phyloP scores from a whole-genome alignment of 1,284 basidiomycete species.

The Apiotrichum laibachii region DNA sequence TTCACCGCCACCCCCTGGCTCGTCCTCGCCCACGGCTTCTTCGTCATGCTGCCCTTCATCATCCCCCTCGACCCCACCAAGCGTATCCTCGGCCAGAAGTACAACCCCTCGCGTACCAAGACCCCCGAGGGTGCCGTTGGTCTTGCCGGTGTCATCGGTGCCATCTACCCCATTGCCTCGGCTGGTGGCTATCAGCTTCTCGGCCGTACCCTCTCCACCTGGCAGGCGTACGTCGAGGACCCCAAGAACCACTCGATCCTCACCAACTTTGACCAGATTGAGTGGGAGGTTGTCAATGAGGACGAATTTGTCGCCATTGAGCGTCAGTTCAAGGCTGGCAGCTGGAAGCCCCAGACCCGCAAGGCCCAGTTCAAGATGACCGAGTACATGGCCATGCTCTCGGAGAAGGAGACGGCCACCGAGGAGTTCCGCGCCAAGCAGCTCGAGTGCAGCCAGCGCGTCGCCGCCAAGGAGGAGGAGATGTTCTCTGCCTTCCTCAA shows the following conservation, averaged over 20 bases:
- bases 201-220: constrained; percentile 47
- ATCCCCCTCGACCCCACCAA: constrained; percentile 33
- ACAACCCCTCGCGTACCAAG: constrained; percentile 50
- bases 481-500: constrained; percentile 18
- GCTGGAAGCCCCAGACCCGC: constrained; percentile 55
- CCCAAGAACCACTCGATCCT: constrained; percentile 64
- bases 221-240: constrained; percentile 43
- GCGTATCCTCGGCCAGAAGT: constrained; percentile 48
- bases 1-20: constrained; percentile 25
- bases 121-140: constrained; percentile 59
- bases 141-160: constrained; percentile 52
- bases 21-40: constrained; percentile 27
- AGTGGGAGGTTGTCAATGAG: constrained; percentile 39
- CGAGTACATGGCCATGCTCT: constrained; percentile 14
- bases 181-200: constrained; percentile 67
- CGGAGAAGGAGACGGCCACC: constrained; percentile 46
- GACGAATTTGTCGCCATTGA: constrained; percentile 54
- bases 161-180: constrained; percentile 65
- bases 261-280: constrained; percentile 64
- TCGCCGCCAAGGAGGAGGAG: constrained; percentile 33
- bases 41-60: constrained; percentile 27
- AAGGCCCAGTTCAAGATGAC: constrained; percentile 36
- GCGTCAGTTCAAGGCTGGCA: constrained; percentile 61
- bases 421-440: constrained; percentile 52
- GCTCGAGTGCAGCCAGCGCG: constrained; percentile 26